phyloP scores from a whole-genome alignment of 2,329 filamentous ascomycete species.

The Sarocladium brachiariae region DNA sequence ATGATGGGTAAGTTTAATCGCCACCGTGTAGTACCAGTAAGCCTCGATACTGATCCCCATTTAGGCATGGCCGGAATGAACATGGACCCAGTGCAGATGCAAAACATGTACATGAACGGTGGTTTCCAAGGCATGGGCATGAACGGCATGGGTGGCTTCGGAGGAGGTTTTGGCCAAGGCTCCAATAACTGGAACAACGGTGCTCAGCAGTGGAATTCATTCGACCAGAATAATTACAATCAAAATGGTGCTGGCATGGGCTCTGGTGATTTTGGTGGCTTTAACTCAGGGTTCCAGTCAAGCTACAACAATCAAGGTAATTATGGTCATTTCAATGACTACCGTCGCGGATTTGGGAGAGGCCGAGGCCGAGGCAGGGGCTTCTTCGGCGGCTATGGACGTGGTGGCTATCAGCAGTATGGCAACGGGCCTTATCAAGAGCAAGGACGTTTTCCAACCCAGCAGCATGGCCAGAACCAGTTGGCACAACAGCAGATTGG shows the following conservation, averaged over 20 bases:
- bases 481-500: conserved; percentile 14
- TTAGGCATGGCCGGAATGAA: conserved; percentile 53
- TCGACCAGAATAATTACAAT: conserved; percentile 85
- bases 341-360: conserved; percentile 61
- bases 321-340: conserved; percentile 79
- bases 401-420: conserved; percentile 30
- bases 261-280: conserved; percentile 72
- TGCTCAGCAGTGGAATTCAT: conserved; percentile 70
- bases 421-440: conserved; percentile 31
- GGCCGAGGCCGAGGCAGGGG: conserved; percentile 61
- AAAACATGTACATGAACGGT: conserved; percentile 74
- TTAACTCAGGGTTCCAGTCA: conserved; percentile 71
- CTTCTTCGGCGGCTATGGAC: conserved; percentile 38
- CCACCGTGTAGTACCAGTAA: not conserved
- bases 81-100: conserved; percentile 75
- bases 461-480: conserved; percentile 16
- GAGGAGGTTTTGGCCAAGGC: conserved; percentile 53
- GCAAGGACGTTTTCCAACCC: conserved; percentile 17
- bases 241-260: conserved; percentile 77
- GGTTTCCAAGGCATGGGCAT: conserved; percentile 73
- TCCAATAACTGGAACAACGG: conserved; percentile 69
- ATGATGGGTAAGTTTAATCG: conserved; percentile 78
- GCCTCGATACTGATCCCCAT: not conserved
- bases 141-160: conserved; percentile 70
- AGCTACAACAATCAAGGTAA: conserved; percentile 71